Conservation (phyloP, 495 filamentous ascomycete genomes). For the Tetracladium setigerum region DNA sequence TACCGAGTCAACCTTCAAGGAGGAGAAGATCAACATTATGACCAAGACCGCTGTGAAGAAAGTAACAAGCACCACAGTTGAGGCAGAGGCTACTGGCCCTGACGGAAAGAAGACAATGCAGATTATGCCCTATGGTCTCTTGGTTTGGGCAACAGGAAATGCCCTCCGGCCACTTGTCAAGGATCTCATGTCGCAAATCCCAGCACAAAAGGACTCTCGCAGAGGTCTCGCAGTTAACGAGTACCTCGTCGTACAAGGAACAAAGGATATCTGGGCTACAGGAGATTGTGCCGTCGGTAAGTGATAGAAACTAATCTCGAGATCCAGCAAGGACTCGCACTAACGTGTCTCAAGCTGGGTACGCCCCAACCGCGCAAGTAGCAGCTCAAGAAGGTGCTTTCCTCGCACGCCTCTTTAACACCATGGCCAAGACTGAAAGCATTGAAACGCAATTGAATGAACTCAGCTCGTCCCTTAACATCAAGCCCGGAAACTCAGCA, state of each 20-base stretch:
- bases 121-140: constrained; percentile 85
- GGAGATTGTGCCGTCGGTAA: constrained; percentile 58
- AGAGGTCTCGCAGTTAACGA: constrained; percentile 95
- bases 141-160: constrained; percentile 98
- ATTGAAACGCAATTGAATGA: constrained; percentile 68
- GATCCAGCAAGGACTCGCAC: constrained; percentile 63
- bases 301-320: too few relatives aligned
- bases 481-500: constrained; percentile 42
- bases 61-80: constrained; percentile 89
- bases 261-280: constrained; percentile 86
- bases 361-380: constrained; percentile 95
- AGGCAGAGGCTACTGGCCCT: constrained; percentile 79
- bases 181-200: constrained; percentile 86
- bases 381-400: constrained; percentile 94
- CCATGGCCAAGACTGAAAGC: constrained; percentile 83
- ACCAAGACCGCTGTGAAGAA: constrained; percentile 99
- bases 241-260: constrained; percentile 95
- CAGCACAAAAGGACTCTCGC: constrained; percentile 90
- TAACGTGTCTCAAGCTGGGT: constrained; percentile 53
- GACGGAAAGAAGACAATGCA: constrained; percentile 77
- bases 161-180: constrained; percentile 80
- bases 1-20: constrained; percentile 97
- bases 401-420: constrained; percentile 93
- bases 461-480: constrained; percentile 41
- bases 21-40: constrained; percentile 92